Conservation (phyloP, 768 basidiomycete species). For the Paxillus rubicundulus region DNA sequence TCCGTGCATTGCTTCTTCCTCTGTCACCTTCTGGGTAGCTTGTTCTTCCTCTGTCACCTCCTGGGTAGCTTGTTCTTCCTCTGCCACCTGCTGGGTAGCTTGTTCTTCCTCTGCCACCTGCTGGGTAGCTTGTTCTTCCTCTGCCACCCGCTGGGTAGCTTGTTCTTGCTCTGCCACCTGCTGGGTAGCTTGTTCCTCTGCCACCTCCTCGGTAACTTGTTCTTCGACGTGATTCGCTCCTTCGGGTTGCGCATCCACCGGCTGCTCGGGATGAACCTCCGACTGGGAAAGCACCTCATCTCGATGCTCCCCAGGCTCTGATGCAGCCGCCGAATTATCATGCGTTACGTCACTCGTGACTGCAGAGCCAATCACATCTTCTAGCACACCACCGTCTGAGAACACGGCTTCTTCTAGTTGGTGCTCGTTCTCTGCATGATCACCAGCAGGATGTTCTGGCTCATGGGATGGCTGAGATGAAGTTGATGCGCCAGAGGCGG, state of each 20-base stretch:
- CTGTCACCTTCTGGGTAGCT: neutral
- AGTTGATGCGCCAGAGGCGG: slow-evolving; percentile 14
- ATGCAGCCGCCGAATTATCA: slow-evolving; percentile 7
- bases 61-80: slow-evolving; percentile 11
- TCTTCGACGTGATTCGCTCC: slow-evolving; percentile 7
- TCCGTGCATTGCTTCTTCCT: slow-evolving; percentile 9
- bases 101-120: slow-evolving; percentile 6
- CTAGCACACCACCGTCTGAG: slow-evolving; percentile 18
- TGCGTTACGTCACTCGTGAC: slow-evolving; percentile 9
- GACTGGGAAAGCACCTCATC: slow-evolving; percentile 10
- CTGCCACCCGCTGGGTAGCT: neutral
- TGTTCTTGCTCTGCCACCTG: slow-evolving; percentile 5
- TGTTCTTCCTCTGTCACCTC: slow-evolving; percentile 6
- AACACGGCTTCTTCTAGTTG: slow-evolving; percentile 14
- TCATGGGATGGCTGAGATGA: slow-evolving; percentile 23
- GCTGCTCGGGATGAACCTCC: slow-evolving; percentile 12
- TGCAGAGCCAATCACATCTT: slow-evolving; percentile 16
- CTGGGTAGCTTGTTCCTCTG: slow-evolving; percentile 9
- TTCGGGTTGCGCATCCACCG: slow-evolving; percentile 5
- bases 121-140: slow-evolving; percentile 11
- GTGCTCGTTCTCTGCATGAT: slow-evolving; percentile 27
- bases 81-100: neutral
- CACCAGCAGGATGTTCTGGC: slow-evolving; percentile 17
- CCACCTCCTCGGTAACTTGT: neutral
- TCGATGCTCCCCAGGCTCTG: slow-evolving; percentile 6